phyloP scores from a whole-genome alignment of 2,329 filamentous ascomycete genomes.

The Xylogone sp. region DNA sequence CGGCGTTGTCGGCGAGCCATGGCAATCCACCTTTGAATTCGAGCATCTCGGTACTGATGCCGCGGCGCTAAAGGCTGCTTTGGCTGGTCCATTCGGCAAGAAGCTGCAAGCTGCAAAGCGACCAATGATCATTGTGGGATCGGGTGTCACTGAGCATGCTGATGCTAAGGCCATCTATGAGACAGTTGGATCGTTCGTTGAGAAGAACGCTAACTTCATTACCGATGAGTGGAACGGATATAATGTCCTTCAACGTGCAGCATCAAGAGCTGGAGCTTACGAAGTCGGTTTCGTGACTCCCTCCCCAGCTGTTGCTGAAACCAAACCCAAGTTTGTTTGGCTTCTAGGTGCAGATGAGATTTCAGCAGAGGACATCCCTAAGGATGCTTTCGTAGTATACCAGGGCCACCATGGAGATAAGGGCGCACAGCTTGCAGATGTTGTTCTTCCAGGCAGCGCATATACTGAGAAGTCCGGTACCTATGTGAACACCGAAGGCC shows the following conservation, averaged over 20 bases:
- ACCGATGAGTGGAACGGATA: slow-evolving; percentile 95
- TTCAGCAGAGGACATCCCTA: slow-evolving; percentile 79
- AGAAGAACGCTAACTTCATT: slow-evolving; percentile 87
- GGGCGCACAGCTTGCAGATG: slow-evolving; percentile 87
- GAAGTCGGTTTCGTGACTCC: slow-evolving; percentile 93
- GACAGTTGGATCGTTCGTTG: slow-evolving; percentile 82
- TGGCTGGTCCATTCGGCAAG: slow-evolving; percentile 87
- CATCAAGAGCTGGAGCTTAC: slow-evolving; percentile 88
- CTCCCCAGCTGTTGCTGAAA: slow-evolving; percentile 75
- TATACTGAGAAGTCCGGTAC: slow-evolving; percentile 97
- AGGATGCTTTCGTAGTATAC: slow-evolving; percentile 95
- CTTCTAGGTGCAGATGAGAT: slow-evolving; percentile 94
- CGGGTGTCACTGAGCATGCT: slow-evolving; percentile 82
- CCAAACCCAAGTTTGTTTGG: slow-evolving; percentile 93
- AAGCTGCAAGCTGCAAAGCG: slow-evolving; percentile 83
- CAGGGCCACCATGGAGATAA: slow-evolving; percentile 97
- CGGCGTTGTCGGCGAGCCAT: slow-evolving; percentile 84
- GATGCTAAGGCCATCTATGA: slow-evolving; percentile 95
- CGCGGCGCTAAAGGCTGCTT: slow-evolving; percentile 76
- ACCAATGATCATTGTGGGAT: slow-evolving; percentile 96
- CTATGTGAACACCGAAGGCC: slow-evolving; percentile 96
- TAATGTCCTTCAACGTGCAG: slow-evolving; percentile 91
- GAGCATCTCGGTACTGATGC: slow-evolving; percentile 82
- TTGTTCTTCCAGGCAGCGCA: slow-evolving; percentile 88
- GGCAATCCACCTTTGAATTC: slow-evolving; percentile 93